Conservation (phyloP, 2,329 filamentous ascomycete species). For the Botrytis byssoidea region DNA sequence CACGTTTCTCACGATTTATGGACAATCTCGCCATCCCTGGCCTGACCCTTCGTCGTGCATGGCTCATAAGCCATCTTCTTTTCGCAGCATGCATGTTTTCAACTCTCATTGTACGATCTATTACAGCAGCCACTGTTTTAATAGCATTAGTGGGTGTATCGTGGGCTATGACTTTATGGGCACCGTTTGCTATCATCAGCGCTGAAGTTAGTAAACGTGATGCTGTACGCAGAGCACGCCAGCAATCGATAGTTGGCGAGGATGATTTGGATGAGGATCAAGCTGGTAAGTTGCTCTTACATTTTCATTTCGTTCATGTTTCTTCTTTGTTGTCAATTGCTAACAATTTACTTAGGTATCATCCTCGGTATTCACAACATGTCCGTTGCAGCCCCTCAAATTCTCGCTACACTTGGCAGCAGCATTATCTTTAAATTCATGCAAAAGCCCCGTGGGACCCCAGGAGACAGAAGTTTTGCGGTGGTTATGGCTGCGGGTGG, state of each 20-base stretch:
- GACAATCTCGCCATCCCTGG: slow-evolving; percentile 71
- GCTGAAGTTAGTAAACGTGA: slow-evolving; percentile 86
- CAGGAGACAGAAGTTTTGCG: slow-evolving; percentile 82
- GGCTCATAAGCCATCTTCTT: slow-evolving; percentile 81
- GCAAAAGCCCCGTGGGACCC: slow-evolving; percentile 81
- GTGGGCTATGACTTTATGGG: slow-evolving; percentile 93
- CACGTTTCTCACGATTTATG: slow-evolving; percentile 44
- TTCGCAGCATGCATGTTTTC: slow-evolving; percentile 80
- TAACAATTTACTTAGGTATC: slow-evolving; percentile 50
- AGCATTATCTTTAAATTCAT: slow-evolving; percentile 80
- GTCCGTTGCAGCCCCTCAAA: slow-evolving; percentile 86
- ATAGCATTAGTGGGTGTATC: slow-evolving; percentile 83
- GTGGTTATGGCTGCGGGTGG: slow-evolving; percentile 86
- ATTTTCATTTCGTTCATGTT: not conserved
- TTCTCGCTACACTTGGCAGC: slow-evolving; percentile 81
- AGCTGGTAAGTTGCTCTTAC: slow-evolving; percentile 17
- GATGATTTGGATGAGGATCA: slow-evolving; percentile 27
- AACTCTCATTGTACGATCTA: slow-evolving; percentile 74
- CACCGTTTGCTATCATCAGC: slow-evolving; percentile 91
- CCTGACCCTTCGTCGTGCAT: slow-evolving; percentile 82
- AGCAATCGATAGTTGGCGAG: slow-evolving; percentile 17
- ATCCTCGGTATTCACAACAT: slow-evolving; percentile 96
- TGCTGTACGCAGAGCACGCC: slow-evolving; percentile 55
- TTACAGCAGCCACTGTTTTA: slow-evolving; percentile 70
- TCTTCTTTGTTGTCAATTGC: not conserved